Percentiles rank a stretch among this genome's conserved stretches.
phyloP scores from a whole-genome alignment of 1,139 yeast species.

The Casaregolazyma suthepensis region DNA sequence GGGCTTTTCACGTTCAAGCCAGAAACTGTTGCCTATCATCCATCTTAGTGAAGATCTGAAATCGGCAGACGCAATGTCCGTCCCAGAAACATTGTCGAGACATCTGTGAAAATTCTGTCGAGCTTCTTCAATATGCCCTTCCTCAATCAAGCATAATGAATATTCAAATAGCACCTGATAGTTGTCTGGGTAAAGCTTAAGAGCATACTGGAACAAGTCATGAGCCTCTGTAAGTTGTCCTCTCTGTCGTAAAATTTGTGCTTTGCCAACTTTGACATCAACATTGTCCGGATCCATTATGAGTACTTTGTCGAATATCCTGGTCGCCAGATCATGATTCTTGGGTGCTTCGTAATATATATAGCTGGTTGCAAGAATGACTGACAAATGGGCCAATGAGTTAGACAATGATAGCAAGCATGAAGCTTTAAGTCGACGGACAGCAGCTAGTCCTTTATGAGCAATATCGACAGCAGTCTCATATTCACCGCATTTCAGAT shows the following conservation, averaged over 20 bases:
- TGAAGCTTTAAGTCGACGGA: slow-evolving; percentile 41
- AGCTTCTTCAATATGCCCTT: slow-evolving; percentile 50
- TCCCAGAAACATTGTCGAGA: slow-evolving; percentile 41
- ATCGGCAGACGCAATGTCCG: slow-evolving; percentile 47
- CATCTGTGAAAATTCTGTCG: slow-evolving; percentile 44
- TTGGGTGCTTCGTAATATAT: slow-evolving; percentile 88
- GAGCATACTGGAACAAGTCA: slow-evolving; percentile 46
- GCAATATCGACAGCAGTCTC: slow-evolving; percentile 56
- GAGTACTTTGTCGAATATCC: slow-evolving; percentile 61
- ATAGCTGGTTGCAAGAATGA: slow-evolving; percentile 68
- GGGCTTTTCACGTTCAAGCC: slow-evolving; percentile 23
- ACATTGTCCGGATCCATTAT: slow-evolving; percentile 44
- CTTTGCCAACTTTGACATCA: slow-evolving; percentile 74
- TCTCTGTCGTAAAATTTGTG: slow-evolving; percentile 65
- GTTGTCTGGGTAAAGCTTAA: slow-evolving; percentile 46
- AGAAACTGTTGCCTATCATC: slow-evolving; percentile 63
- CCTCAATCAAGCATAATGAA: slow-evolving; percentile 69
- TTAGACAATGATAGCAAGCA: slow-evolving; percentile 37
- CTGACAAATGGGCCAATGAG: slow-evolving; percentile 54
- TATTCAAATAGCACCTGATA: slow-evolving; percentile 60
- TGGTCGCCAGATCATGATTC: slow-evolving; percentile 68
- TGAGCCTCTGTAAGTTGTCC: slow-evolving; percentile 52
- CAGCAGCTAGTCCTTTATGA: slow-evolving; percentile 51
- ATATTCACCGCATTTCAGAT: slow-evolving; percentile 58
- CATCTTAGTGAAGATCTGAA: slow-evolving; percentile 57